Evolutionary conservation across 2,329 filamentous ascomycete species (phyloP).

Genomic region (Hymenoscyphus fraxineus): DNA sequence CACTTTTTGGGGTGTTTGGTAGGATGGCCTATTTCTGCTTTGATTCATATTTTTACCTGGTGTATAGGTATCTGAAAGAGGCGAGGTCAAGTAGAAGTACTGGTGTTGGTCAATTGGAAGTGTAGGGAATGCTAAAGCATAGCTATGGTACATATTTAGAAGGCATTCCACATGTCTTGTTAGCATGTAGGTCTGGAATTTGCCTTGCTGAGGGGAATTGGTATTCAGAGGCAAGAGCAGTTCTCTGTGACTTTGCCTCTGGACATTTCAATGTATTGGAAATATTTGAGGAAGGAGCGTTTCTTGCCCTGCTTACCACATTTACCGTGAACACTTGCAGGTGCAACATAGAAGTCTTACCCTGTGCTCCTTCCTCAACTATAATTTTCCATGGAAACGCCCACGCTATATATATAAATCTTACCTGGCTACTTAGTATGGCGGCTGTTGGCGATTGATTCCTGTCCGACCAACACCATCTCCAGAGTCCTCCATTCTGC

Average conservation of each 20-base stretch:
- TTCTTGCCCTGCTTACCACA: background rate
- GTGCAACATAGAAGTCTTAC: too few species aligned
- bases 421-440: too few species aligned
- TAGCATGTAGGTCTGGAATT: too few species aligned
- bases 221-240: background rate
- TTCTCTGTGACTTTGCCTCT: background rate
- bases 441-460: too few species aligned
- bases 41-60: background rate
- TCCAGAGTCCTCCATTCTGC: too few species aligned
- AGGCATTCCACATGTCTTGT: background rate
- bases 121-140: conserved; percentile 1
- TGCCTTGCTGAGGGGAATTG: background rate
- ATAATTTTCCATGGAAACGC: too few species aligned
- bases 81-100: background rate
- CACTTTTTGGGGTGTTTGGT: background rate
- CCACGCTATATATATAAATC: too few species aligned
- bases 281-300: background rate
- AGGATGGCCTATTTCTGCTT: background rate
- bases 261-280: background rate
- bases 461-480: too few species aligned
- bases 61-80: background rate
- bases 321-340: background rate
- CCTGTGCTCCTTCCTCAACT: too few species aligned
- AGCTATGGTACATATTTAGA: background rate
- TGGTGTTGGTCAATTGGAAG: background rate